Percentiles rank a stretch among this genome's conserved stretches.
Evolutionary conservation across 805 yeast genomes (phyloP).

Genomic region (Vanderwaltozyma tropicalis): DNA sequence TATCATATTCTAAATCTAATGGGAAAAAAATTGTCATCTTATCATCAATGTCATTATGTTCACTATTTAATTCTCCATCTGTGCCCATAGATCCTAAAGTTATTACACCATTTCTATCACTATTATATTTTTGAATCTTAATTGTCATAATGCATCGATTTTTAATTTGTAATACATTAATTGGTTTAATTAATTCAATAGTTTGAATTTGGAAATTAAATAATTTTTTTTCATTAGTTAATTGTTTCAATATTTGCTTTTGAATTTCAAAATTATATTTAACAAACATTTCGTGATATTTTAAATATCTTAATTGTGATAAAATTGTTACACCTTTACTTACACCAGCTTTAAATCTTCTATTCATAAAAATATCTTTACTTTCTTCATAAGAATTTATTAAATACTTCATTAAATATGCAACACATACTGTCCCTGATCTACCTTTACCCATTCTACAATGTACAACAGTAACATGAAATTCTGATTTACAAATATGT

Average conservation of each 20-base stretch:
- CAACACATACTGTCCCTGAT: slow-evolving; percentile 67
- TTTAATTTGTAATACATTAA: slow-evolving; percentile 5
- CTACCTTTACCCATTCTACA: slow-evolving; percentile 92
- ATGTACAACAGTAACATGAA: slow-evolving; percentile 59
- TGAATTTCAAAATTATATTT: slow-evolving; percentile 8
- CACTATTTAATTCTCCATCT: background rate
- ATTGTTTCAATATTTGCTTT: slow-evolving; percentile 5
- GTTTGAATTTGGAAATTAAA: slow-evolving; percentile 10
- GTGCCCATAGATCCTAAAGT: slow-evolving; percentile 5
- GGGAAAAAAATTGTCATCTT: background rate
- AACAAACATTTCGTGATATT: slow-evolving; percentile 38
- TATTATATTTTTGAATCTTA: slow-evolving; percentile 16
- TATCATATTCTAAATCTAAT: slow-evolving; percentile 1
- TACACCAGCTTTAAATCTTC: slow-evolving; percentile 46
- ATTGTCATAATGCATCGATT: slow-evolving; percentile 7
- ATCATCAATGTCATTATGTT: background rate
- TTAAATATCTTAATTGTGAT: slow-evolving; percentile 59
- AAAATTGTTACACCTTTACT: slow-evolving; percentile 61
- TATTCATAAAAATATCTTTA: slow-evolving; percentile 39
- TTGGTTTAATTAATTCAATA: slow-evolving; percentile 13
- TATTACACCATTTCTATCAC: slow-evolving; percentile 8
- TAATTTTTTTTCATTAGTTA: slow-evolving; percentile 1
- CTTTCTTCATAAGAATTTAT: slow-evolving; percentile 37
- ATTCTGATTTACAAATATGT: slow-evolving; percentile 29
- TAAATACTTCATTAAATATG: slow-evolving; percentile 49